These are phyloP conservation scores for Wickerhamomyces strasburgensis DNA, from an alignment of 805 yeast genomes.

Conservation along the genomic window DNA sequence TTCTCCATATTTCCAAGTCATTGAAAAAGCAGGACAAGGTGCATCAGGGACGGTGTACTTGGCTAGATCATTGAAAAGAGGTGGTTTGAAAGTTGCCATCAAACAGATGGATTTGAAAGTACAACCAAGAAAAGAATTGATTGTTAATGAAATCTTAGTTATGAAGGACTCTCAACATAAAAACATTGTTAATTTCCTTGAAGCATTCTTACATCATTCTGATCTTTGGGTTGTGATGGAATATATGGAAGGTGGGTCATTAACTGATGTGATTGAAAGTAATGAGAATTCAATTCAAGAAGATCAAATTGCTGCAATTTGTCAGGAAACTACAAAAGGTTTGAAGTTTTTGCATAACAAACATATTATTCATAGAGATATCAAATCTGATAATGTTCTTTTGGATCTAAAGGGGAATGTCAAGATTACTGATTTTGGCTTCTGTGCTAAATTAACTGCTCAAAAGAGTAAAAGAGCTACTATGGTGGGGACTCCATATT, in stretches of 20 bases:
- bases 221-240: constrained; percentile 99
- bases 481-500: constrained; percentile 98
- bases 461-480: constrained; percentile 89
- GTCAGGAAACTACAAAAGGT: constrained; percentile 87
- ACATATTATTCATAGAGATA: constrained; percentile 93
- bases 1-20: constrained; percentile 67
- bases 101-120: constrained; percentile 90
- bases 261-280: constrained; percentile 92
- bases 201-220: constrained; percentile 71
- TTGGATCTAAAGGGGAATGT: constrained; percentile 79
- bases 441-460: constrained; percentile 90
- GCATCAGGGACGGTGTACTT: constrained; percentile 94
- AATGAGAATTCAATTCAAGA: constrained; percentile 69
- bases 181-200: constrained; percentile 91
- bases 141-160: constrained; percentile 91
- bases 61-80: constrained; percentile 58
- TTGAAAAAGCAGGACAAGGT: constrained; percentile 93
- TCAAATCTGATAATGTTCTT: constrained; percentile 91
- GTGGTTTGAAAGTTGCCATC: constrained; percentile 78
- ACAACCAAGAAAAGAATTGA: constrained; percentile 92
- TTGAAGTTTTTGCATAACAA: constrained; percentile 87
- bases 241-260: constrained; percentile 97
- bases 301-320: constrained; percentile 86
- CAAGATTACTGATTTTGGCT: constrained; percentile 94
- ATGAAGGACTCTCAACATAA: constrained; percentile 95